Evolutionary conservation across 2,329 filamentous ascomycete species (phyloP), one percentile per base, ranked within the genome.

Genomic region (Pestalotiopsis sp.): DNA sequence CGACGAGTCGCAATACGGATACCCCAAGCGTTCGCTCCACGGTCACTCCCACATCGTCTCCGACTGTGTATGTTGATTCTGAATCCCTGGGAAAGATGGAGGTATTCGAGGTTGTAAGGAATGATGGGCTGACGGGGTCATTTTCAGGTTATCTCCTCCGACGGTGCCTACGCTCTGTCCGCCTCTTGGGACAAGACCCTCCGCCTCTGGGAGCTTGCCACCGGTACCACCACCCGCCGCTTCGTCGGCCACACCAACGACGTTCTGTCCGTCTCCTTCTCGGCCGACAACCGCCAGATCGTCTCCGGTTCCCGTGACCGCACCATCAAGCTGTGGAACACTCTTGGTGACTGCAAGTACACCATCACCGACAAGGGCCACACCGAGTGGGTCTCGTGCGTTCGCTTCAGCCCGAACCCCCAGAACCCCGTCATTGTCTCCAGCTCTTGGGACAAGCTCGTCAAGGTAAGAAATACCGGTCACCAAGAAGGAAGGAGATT

Each of bases 281-380:
- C 96, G 80, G 96, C 96, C 91, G 96, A 99, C 90, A 98, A 98
- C 93, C 93, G 96, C 83, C 96, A 98, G 90, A 98, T 99, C 86
- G 96, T 98, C 80, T 98, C 96, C 76, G 96, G 95, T 77, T 98
- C 96, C 75, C 95, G 96, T 84, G 96, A 99, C 90, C 92, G 94
- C 84, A 94, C 93, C 82, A 98, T 99, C 91, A 99, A 98, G 93
- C 92, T 99, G 80, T 99, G 96, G 96, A 99, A 99, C 91, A 99
- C 96, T 79, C 94, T 99, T 76, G 96, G 96, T 87, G 96, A 99
- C 91, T 99, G 96, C 95, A 99, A 99, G 91, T 99, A 91, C 92
- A 99, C 95, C 89, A 98, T 99, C 90, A 97, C 94, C 86, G 96
- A 99, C 84, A 99, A 99, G 93, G 96, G 96, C 83, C 96, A 99